Conservation (phyloP, 257 asterid genomes). For the Ehretia macrophylla region DNA sequence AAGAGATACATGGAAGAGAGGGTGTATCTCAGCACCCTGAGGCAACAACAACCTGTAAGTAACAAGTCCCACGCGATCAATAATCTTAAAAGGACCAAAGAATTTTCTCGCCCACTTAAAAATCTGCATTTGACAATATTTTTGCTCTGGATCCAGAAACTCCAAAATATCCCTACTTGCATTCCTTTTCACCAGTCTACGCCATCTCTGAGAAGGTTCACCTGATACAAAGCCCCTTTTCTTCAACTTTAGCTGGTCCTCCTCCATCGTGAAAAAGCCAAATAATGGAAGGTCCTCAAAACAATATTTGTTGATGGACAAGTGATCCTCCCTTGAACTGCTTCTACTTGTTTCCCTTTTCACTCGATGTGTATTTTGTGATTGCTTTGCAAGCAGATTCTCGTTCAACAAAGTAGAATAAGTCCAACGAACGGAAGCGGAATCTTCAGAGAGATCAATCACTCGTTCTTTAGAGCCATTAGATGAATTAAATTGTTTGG, state of each 20-base stretch:
- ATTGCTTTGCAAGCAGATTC: slow-evolving; percentile 26
- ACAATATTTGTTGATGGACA: slow-evolving; percentile 26
- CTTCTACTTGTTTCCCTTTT: slow-evolving; percentile 23
- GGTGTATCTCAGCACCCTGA: too few species aligned
- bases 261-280: slow-evolving; percentile 23
- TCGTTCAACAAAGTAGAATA: slow-evolving; percentile 23
- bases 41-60: too few species aligned
- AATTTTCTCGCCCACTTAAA: too few species aligned
- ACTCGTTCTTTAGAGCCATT: slow-evolving; percentile 30
- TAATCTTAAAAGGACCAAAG: too few species aligned
- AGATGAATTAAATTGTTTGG: slow-evolving; percentile 17
- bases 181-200: slow-evolving; percentile 55
- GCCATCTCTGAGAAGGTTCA: slow-evolving; percentile 31
- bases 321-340: slow-evolving; percentile 16
- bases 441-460: slow-evolving; percentile 39
- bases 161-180: slow-evolving; percentile 23
- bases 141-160: slow-evolving; percentile 34
- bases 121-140: slow-evolving; percentile 9
- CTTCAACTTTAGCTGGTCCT: slow-evolving; percentile 16
- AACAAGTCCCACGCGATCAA: too few species aligned
- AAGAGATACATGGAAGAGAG: too few species aligned
- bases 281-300: slow-evolving; percentile 21
- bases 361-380: slow-evolving; percentile 22
- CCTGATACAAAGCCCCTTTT: slow-evolving; percentile 6
- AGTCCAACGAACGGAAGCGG: slow-evolving; percentile 14